Percentiles rank a stretch among this genome's conserved stretches.
phyloP scores from a whole-genome alignment of 257 asterid genomes.

The Cruciata laevipes region DNA sequence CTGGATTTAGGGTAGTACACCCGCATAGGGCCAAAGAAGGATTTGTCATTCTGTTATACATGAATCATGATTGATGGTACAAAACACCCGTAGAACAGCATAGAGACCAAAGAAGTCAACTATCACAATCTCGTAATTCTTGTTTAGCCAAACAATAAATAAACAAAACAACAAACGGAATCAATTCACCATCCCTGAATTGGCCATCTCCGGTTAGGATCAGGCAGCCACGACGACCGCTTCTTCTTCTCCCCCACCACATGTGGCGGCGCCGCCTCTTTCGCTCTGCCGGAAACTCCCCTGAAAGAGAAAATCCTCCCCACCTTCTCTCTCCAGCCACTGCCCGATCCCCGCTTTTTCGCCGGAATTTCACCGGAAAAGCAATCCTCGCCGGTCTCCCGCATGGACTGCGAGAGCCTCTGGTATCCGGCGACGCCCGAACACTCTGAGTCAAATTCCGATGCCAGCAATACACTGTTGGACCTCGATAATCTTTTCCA shows the following conservation, averaged over 20 bases:
- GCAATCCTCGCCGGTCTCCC: neutral
- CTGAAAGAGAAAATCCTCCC: constrained; percentile 9
- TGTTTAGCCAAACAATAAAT: neutral
- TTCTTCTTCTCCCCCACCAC: constrained; percentile 1
- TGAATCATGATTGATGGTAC: too few species aligned
- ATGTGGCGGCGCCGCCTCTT: neutral
- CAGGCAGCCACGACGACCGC: constrained; percentile 22
- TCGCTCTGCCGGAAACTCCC: neutral
- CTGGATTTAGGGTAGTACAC: too few species aligned
- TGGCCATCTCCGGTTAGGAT: constrained; percentile 25
- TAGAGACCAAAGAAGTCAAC: neutral
- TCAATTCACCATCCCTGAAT: constrained; percentile 22
- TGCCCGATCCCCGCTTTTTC: neutral
- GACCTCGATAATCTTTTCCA: constrained; percentile 10
- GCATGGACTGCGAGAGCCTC: constrained; percentile 17
- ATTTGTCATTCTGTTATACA: too few species aligned
- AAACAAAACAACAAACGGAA: neutral
- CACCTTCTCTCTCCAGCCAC: constrained; percentile 5
- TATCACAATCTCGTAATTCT: neutral
- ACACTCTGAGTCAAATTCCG: constrained; percentile 3
- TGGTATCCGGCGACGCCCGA: constrained; percentile 1
- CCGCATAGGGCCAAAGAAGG: too few species aligned
- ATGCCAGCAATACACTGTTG: constrained; percentile 10
- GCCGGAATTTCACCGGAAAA: neutral
- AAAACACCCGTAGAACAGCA: neutral